Evolutionary conservation across 768 basidiomycete species (phyloP).

Genomic region (Boletus reticuloceps): DNA sequence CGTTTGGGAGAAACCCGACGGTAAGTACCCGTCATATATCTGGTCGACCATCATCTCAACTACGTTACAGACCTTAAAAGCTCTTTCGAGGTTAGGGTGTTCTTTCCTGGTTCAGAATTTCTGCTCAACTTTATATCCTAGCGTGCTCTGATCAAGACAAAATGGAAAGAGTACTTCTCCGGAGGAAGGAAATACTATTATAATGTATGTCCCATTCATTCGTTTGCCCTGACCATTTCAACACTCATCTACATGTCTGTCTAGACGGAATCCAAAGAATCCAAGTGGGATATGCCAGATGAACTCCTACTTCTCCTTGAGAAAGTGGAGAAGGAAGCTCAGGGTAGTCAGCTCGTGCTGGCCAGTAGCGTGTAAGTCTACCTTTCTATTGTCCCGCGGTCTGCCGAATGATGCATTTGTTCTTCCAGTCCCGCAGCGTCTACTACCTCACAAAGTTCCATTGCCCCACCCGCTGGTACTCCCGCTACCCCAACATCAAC

Average conservation of each 20-base stretch:
- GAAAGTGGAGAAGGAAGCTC: constrained; percentile 77
- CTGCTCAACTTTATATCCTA: constrained; percentile 30
- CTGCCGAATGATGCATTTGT: constrained; percentile 6
- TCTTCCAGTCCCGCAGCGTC: constrained; percentile 33
- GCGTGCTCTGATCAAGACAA: constrained; percentile 85
- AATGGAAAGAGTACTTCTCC: constrained; percentile 96
- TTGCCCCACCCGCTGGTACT: constrained; percentile 46
- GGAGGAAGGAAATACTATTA: constrained; percentile 91
- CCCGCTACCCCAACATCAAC: constrained; percentile 34
- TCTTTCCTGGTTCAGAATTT: background rate
- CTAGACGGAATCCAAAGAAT: constrained; percentile 85
- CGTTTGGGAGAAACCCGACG: constrained; percentile 98
- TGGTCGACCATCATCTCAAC: constrained; percentile 3
- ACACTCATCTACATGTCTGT: constrained; percentile 3
- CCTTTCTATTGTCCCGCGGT: background rate
- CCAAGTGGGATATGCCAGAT: constrained; percentile 97
- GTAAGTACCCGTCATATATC: constrained; percentile 38
- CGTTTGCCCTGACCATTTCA: background rate
- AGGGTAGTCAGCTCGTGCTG: constrained; percentile 37
- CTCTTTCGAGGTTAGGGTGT: constrained; percentile 73
- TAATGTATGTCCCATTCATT: constrained; percentile 49
- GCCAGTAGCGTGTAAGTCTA: constrained; percentile 25
- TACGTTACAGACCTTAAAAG: constrained; percentile 73
- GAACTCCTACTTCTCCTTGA: constrained; percentile 84
- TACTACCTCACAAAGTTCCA: constrained; percentile 39